These are phyloP conservation scores for Arthrobotrys conoides DNA, from an alignment of 2,329 filamentous ascomycete genomes.

Conservation along the genomic window DNA sequence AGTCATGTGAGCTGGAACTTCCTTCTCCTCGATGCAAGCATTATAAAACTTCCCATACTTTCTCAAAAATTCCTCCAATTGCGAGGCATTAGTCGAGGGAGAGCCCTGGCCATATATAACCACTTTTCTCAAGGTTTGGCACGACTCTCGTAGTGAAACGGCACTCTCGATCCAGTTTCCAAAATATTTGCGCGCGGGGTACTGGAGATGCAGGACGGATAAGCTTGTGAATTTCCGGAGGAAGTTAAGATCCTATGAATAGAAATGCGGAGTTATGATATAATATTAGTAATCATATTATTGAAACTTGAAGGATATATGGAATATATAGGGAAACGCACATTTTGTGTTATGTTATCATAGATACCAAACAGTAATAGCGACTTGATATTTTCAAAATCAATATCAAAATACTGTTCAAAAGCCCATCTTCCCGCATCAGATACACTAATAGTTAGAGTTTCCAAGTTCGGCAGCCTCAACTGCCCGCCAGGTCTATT, in stretches of 20 bases:
- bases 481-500: background rate
- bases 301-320: no score
- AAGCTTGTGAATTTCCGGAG: background rate
- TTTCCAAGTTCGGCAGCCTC: background rate
- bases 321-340: no score
- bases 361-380: background rate
- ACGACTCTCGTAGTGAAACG: background rate
- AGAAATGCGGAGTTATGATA: background rate
- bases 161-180: background rate
- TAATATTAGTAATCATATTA: no score
- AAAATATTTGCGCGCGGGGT: background rate
- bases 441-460: background rate
- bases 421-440: background rate
- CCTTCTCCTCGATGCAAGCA: background rate
- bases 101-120: background rate
- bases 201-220: background rate
- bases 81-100: no score
- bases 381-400: background rate
- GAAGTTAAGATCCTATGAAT: background rate
- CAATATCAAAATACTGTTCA: background rate
- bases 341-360: no score
- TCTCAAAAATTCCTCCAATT: background rate
- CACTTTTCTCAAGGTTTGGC: background rate
- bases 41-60: background rate
- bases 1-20: no score